A percentile compares a stretch with the other conserved stretches of the same genome.
phyloP scores from a whole-genome alignment of 2,329 filamentous ascomycete genomes.

The Colletotrichum aenigma region DNA sequence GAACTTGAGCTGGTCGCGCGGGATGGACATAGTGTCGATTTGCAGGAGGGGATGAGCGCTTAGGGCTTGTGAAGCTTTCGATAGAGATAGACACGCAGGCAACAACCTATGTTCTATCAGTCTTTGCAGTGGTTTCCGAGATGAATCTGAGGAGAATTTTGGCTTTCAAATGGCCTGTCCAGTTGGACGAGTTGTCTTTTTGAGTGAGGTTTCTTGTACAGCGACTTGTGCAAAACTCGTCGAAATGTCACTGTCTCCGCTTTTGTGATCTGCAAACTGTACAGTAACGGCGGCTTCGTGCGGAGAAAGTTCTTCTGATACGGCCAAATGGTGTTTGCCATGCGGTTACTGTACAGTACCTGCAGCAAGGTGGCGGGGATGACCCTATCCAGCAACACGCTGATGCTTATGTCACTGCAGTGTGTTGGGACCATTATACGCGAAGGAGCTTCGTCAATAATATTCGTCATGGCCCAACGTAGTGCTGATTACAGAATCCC shows the following conservation, averaged over 20 bases:
- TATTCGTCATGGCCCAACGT: neutral
- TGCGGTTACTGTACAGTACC: neutral
- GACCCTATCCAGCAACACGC: neutral
- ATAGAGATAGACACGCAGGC: neutral
- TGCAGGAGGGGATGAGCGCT: neutral
- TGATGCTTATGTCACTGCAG: neutral
- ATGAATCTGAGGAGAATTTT: neutral
- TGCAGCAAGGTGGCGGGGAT: neutral
- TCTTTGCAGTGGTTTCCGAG: neutral
- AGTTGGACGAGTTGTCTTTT: neutral
- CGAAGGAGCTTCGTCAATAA: neutral
- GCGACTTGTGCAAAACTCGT: neutral
- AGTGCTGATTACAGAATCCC: neutral
- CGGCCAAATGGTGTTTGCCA: neutral
- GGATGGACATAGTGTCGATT: neutral
- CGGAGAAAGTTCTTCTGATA: neutral
- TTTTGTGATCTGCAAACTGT: neutral
- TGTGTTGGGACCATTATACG: fast-evolving
- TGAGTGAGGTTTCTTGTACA: neutral
- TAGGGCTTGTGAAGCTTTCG: fast-evolving
- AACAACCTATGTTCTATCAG: neutral
- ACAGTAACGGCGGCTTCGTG: neutral
- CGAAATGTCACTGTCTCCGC: neutral
- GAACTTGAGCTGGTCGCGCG: neutral
- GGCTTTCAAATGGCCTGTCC: neutral